Conservation (phyloP, 2,329 filamentous ascomycete genomes). For the Beauveria medogensis region DNA sequence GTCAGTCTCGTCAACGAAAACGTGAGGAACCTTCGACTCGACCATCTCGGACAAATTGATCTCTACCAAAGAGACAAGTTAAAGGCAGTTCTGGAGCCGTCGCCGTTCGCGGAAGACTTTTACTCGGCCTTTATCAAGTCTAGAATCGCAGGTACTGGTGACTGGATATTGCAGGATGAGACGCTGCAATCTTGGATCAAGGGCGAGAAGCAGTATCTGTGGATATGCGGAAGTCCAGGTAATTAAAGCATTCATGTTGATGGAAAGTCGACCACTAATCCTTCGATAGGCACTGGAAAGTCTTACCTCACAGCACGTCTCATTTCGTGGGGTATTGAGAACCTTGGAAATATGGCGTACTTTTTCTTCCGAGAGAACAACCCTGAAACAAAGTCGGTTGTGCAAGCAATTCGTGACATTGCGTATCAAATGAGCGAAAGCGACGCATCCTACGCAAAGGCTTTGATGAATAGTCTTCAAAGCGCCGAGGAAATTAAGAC, state of each 20-base stretch:
- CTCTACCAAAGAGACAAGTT: slow-evolving; percentile 28
- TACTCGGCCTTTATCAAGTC: slow-evolving; percentile 33
- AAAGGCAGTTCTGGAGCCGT: slow-evolving; percentile 33
- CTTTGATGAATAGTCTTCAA: slow-evolving; percentile 26
- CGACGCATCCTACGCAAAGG: slow-evolving; percentile 36
- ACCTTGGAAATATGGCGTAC: slow-evolving; percentile 30
- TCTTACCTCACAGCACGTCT: slow-evolving; percentile 36
- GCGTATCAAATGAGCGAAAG: slow-evolving; percentile 39
- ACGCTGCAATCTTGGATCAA: slow-evolving; percentile 31
- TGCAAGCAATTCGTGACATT: slow-evolving; percentile 36
- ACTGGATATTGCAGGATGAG: slow-evolving; percentile 36
- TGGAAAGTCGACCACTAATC: not conserved
- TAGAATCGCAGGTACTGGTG: slow-evolving; percentile 33
- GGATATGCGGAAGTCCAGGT: slow-evolving; percentile 36
- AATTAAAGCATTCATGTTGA: not conserved
- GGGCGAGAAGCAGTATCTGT: slow-evolving; percentile 32
- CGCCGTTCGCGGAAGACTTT: slow-evolving; percentile 34
- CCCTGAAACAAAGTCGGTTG: slow-evolving; percentile 35
- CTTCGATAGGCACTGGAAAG: slow-evolving; percentile 32
- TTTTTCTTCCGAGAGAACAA: slow-evolving; percentile 42
- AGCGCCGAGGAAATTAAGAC: slow-evolving; percentile 35
- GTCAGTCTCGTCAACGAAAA: slow-evolving; percentile 28
- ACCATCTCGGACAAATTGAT: slow-evolving; percentile 26
- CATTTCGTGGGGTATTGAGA: slow-evolving; percentile 31
- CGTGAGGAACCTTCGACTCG: slow-evolving; percentile 25